phyloP scores from a whole-genome alignment of 768 basidiomycete genomes.

The Gloeopeniophorella convolvens region DNA sequence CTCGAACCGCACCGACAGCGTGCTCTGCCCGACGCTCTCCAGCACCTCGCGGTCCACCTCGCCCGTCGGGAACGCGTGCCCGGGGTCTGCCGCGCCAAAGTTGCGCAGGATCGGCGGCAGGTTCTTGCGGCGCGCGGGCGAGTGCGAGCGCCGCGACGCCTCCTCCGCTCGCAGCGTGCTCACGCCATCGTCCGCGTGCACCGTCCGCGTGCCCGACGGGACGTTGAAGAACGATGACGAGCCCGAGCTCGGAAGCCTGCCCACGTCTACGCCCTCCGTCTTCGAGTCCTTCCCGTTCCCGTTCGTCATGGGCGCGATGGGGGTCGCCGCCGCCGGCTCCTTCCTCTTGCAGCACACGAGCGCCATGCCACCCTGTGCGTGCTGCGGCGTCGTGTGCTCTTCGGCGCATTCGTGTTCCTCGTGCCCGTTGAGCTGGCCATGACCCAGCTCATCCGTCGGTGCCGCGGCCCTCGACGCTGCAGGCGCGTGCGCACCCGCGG shows the following conservation, averaged over 20 bases:
- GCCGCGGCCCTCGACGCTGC: too few relatives aligned
- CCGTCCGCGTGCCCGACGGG: conserved; percentile 44
- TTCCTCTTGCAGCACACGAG: too few relatives aligned
- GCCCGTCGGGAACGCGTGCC: conserved; percentile 48
- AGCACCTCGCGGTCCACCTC: conserved; percentile 63
- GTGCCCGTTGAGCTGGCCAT: conserved; percentile 9
- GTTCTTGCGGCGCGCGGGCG: conserved; percentile 53
- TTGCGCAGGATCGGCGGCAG: conserved; percentile 81
- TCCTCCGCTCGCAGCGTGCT: conserved; percentile 23
- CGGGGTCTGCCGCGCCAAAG: conserved; percentile 39
- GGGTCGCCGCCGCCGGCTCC: too few relatives aligned
- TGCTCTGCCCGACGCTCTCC: conserved; percentile 68
- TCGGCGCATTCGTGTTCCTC: conserved; percentile 35
- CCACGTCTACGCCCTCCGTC: too few relatives aligned
- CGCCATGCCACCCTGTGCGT: conserved; percentile 10
- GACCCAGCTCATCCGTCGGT: too few relatives aligned
- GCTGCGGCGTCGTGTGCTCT: conserved; percentile 19
- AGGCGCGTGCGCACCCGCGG: conserved; percentile 9
- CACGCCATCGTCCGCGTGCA: conserved; percentile 30
- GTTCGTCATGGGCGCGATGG: too few relatives aligned
- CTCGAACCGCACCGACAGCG: conserved; percentile 89
- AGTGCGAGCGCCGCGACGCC: conserved; percentile 33
- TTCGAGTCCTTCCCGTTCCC: too few relatives aligned
- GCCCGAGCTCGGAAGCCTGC: too few relatives aligned
- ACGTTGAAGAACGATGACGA: conserved; percentile 87